These are phyloP conservation scores for Choiromyces venosus DNA, from an alignment of 495 filamentous ascomycete genomes.

Conservation along the genomic window DNA sequence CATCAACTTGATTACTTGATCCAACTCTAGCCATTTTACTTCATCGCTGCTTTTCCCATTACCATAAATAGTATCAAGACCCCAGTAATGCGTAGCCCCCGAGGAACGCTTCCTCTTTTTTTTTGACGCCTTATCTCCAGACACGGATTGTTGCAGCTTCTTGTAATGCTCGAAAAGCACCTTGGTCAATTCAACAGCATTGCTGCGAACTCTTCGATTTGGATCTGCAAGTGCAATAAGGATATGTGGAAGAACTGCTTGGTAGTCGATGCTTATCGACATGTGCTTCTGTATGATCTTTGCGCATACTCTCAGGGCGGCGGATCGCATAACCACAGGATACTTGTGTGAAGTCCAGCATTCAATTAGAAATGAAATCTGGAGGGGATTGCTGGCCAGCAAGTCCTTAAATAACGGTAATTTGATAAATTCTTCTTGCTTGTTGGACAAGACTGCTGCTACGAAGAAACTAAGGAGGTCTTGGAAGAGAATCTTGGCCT, in stretches of 20 bases:
- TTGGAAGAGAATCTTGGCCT: conserved; percentile 31
- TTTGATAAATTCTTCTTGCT: conserved; percentile 50
- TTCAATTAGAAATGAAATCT: conserved; percentile 68
- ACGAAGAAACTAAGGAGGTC: conserved; percentile 59
- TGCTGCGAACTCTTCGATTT: conserved; percentile 64
- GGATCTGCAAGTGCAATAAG: conserved; percentile 67
- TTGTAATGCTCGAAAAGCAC: conserved; percentile 45
- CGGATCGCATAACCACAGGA: conserved; percentile 59
- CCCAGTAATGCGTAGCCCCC: conserved; percentile 48
- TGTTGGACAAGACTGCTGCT: conserved; percentile 49
- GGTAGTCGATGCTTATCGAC: conserved; percentile 58
- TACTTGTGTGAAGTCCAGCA: conserved; percentile 64
- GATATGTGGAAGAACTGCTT: conserved; percentile 71
- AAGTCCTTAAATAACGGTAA: conserved; percentile 54
- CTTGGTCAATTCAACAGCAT: conserved; percentile 60
- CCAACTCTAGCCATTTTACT: conserved; percentile 55
- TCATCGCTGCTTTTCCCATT: conserved; percentile 48
- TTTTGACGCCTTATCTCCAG: conserved; percentile 44
- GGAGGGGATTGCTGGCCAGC: conserved; percentile 57
- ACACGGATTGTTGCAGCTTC: conserved; percentile 31
- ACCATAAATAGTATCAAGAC: conserved; percentile 55
- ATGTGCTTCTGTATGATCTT: conserved; percentile 50
- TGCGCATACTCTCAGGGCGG: conserved; percentile 60
- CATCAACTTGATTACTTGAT: conserved; percentile 57
- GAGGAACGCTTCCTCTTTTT: conserved; percentile 43